Conservation (phyloP, 208 protist genomes). For the Trypanosoma melophagium region DNA sequence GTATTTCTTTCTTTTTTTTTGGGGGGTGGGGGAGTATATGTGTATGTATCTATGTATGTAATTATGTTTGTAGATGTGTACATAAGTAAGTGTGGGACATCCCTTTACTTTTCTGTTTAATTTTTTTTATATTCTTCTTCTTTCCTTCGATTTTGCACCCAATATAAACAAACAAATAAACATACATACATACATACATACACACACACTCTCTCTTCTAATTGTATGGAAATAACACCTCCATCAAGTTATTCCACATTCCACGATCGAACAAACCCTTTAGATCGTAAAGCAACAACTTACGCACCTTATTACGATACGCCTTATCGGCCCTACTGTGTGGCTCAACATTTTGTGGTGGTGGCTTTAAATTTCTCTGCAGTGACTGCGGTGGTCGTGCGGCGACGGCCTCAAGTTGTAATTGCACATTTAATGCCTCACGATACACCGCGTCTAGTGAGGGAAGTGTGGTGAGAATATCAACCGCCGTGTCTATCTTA, state of each 20-base stretch:
- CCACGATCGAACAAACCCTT: conserved; percentile 74
- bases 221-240: conserved; percentile 76
- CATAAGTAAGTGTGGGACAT: no score
- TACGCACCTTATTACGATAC: conserved; percentile 65
- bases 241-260: conserved; percentile 65
- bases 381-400: conserved; percentile 38
- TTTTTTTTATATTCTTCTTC: conserved; percentile 5
- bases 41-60: no score
- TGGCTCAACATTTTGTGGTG: conserved; percentile 33
- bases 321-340: conserved; percentile 42
- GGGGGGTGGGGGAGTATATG: no score
- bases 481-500: conserved; percentile 81
- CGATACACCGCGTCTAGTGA: conserved; percentile 58
- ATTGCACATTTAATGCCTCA: conserved; percentile 57
- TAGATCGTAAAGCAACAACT: conserved; percentile 54
- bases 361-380: no score
- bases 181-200: no score
- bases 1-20: no score
- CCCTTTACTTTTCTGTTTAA: no score
- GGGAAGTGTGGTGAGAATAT: conserved; percentile 54
- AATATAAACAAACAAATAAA: conserved; percentile 1
- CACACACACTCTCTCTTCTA: neutral
- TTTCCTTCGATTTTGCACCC: neutral
- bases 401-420: conserved; percentile 50
- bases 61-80: no score